Conservation (phyloP, 306 rosid species). For the Astragalus glycyphyllos region DNA sequence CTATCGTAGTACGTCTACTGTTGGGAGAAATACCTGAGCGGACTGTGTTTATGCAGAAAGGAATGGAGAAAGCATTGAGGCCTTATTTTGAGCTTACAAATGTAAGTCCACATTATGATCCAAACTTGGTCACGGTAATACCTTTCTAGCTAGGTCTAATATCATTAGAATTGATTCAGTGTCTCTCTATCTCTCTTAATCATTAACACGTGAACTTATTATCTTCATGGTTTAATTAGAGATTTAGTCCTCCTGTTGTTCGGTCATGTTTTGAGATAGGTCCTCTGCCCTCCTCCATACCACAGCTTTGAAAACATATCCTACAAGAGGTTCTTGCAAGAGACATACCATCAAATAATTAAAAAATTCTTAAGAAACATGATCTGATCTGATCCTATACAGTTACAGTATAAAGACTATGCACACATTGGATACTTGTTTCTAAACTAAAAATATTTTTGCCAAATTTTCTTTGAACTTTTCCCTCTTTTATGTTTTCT, state of each 20-base stretch:
- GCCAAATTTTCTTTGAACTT: too few species aligned
- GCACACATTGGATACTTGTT: not conserved
- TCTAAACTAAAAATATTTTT: not conserved
- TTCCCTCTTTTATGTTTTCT: not conserved
- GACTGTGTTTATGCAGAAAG: constrained; percentile 91
- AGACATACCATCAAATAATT: too few species aligned
- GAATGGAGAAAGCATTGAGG: constrained; percentile 87
- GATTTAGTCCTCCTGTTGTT: too few species aligned
- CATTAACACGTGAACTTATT: not conserved
- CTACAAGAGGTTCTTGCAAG: not conserved
- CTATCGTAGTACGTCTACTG: constrained; percentile 87
- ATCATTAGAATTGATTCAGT: too few species aligned
- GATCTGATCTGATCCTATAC: not conserved
- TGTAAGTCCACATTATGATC: constrained; percentile 58
- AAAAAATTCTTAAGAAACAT: too few species aligned
- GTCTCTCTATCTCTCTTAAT: too few species aligned
- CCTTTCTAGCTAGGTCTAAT: too few species aligned
- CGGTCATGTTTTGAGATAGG: not conserved
- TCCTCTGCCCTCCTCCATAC: not conserved
- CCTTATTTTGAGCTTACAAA: constrained; percentile 98
- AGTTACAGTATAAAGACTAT: not conserved
- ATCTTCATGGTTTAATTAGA: not conserved
- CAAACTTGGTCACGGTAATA: not conserved
- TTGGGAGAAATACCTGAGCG: constrained; percentile 99
- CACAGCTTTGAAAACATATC: not conserved